phyloP scores from a whole-genome alignment of 331 rosid genomes.

The Malus hybrid region DNA sequence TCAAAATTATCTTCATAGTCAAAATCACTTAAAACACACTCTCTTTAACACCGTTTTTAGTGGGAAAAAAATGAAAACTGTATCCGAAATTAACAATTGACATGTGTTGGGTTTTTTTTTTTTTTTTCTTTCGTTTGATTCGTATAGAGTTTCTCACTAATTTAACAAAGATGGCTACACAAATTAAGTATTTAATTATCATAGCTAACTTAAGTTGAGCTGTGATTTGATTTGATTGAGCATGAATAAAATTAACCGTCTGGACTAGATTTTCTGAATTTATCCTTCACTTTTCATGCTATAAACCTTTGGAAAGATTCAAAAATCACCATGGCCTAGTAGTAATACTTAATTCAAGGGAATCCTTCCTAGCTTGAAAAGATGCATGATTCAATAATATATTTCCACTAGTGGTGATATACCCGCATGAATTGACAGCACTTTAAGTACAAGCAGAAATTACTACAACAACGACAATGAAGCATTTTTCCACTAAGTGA shows the following conservation, averaged over 20 bases:
- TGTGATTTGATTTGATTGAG: not conserved
- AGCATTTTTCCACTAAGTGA: no score
- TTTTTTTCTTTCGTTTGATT: no score
- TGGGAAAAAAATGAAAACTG: no score
- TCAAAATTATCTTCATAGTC: not conserved
- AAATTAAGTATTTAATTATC: no score
- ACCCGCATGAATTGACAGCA: not conserved
- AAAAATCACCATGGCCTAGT: no score
- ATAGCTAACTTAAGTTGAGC: no score
- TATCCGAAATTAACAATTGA: not conserved
- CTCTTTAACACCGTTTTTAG: no score
- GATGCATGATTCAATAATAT: not conserved
- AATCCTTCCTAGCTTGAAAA: not conserved
- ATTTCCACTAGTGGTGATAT: not conserved
- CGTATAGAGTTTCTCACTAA: not conserved
- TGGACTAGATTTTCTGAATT: not conserved
- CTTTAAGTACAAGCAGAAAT: no score
- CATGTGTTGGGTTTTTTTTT: no score
- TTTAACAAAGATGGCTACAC: not conserved
- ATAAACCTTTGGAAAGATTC: no score
- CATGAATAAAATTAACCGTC: not conserved
- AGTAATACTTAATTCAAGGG: not conserved
- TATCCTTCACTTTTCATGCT: no score
- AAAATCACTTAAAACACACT: not conserved
- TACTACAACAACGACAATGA: no score